Base-by-base conservation (phyloP, 257 asterid genomes). In the Solanum rostratum region DNA sequence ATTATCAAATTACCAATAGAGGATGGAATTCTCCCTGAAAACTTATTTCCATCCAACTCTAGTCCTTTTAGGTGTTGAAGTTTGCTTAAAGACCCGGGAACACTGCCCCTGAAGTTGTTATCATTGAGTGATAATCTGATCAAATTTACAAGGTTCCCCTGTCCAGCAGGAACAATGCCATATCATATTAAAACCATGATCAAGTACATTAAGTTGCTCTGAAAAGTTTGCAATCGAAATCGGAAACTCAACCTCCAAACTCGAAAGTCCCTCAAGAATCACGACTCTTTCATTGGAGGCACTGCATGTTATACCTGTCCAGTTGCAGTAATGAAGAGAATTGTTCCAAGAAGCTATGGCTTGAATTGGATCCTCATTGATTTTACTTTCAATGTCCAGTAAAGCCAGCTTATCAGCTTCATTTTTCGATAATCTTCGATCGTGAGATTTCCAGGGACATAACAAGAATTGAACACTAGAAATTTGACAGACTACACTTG, bases 291-390 rank as follows among this genome's bases (percentile, higher is more conserved):
- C 62, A 33, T 69, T 29, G 14, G 19, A 43, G 10, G 29, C 7
- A 65, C 33, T 54, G 52, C 90, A 88, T 0, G 70, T 59, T 15
- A 88, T 80, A 11, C 88, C 88, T 22, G 45, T 12, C 87, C 90
- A 84, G 7, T 27, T 60, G 81, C 88, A 85, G 73, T 70, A 50
- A 27, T 55, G 76, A n/a, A 33, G 70, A 7, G 83, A 82, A 49
- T 63, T 73, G 57, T 84, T 78, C 55, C 86, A 78, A 12, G 55
- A 74, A 41, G 18, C 22, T 49, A 76, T 9, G 2, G 27, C 30
- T 39, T 55, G 73, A 43, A 65, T 29, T 30, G 22, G 22, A 29
- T 63, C 71, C 33, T 63, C 19, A 27, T 10, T 63, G 19, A 63
- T 65, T 30, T 30, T 65, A 29, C 43, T 30, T 15, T 65, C 29